A percentile compares a stretch with the other conserved stretches of the same genome.
Evolutionary conservation across 176 grass and related monocot species (phyloP).

Genomic region (Bolboschoenus planiculmis): DNA sequence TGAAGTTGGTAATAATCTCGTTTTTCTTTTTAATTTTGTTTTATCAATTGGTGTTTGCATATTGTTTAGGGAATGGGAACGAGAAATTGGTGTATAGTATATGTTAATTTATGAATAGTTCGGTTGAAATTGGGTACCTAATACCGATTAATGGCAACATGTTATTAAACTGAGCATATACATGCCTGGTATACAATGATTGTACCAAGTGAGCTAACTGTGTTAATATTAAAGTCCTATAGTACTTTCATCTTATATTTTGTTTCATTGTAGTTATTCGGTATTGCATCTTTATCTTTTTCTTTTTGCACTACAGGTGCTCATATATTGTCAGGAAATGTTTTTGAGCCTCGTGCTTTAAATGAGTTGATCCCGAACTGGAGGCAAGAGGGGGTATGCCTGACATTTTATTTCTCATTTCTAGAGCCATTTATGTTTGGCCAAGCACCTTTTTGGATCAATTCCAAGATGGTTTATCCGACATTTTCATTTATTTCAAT

Average conservation of each 20-base stretch:
- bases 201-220: neutral
- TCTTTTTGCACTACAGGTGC: slow-evolving; percentile 41
- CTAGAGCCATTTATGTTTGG: neutral
- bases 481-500: slow-evolving; percentile 3
- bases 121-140: neutral
- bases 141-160: neutral
- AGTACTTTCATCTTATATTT: neutral
- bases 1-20: slow-evolving; percentile 54
- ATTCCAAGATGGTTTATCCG: neutral
- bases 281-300: neutral
- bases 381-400: slow-evolving; percentile 67
- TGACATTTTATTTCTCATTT: slow-evolving; percentile 20
- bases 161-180: neutral
- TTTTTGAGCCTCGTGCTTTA: slow-evolving; percentile 76
- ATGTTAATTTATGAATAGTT: neutral
- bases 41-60: neutral
- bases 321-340: slow-evolving; percentile 87
- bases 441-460: neutral
- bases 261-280: neutral
- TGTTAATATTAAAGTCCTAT: neutral
- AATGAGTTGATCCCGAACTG: slow-evolving; percentile 84
- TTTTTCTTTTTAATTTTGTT: neutral
- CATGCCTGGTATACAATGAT: neutral
- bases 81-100: neutral
- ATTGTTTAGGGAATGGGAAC: neutral